phyloP scores from a whole-genome alignment of 345 rosid species.

The Corchorus capsularis region DNA sequence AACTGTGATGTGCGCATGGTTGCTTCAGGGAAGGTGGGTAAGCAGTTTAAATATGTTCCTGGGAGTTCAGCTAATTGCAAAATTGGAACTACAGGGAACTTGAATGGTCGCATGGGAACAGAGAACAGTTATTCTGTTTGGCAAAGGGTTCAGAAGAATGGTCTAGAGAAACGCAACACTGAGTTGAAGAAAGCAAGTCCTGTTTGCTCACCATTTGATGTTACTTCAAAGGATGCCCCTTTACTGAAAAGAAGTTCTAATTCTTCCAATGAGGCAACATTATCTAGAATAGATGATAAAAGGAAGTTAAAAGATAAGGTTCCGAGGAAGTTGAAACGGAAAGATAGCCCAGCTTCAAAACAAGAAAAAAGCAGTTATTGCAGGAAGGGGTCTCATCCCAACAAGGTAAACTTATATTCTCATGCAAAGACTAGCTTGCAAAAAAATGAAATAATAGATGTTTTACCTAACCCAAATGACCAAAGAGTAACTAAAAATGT shows the following conservation, averaged over 20 bases:
- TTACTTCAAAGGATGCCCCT: slow-evolving; percentile 23
- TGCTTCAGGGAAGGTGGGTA: slow-evolving; percentile 30
- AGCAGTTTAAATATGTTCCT: slow-evolving; percentile 33
- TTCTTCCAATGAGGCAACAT: slow-evolving; percentile 21
- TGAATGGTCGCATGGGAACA: slow-evolving; percentile 31
- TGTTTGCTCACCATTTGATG: slow-evolving; percentile 17
- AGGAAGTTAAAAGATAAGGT: slow-evolving; percentile 30
- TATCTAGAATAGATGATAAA: slow-evolving; percentile 27
- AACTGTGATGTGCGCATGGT: slow-evolving; percentile 19
- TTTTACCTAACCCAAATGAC: slow-evolving; percentile 16
- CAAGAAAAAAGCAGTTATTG: slow-evolving; percentile 25
- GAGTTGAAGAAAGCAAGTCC: slow-evolving; percentile 29
- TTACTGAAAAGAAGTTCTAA: slow-evolving; percentile 27
- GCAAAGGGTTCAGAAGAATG: slow-evolving; percentile 52
- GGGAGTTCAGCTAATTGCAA: slow-evolving; percentile 29
- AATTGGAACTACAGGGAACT: slow-evolving; percentile 29
- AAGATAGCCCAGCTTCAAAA: slow-evolving; percentile 32
- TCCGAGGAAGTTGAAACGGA: slow-evolving; percentile 39
- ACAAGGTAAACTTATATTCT: slow-evolving; percentile 27
- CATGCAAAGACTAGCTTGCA: slow-evolving; percentile 17
- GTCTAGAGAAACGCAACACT: slow-evolving; percentile 21
- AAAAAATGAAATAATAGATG: slow-evolving; percentile 26
- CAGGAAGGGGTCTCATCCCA: slow-evolving; percentile 32
- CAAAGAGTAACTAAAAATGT: slow-evolving; percentile 20
- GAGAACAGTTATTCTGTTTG: slow-evolving; percentile 49